These are phyloP conservation scores for Rutidosis leptorrhynchoides DNA, from an alignment of 129 eudicot species.

Conservation along the genomic window DNA sequence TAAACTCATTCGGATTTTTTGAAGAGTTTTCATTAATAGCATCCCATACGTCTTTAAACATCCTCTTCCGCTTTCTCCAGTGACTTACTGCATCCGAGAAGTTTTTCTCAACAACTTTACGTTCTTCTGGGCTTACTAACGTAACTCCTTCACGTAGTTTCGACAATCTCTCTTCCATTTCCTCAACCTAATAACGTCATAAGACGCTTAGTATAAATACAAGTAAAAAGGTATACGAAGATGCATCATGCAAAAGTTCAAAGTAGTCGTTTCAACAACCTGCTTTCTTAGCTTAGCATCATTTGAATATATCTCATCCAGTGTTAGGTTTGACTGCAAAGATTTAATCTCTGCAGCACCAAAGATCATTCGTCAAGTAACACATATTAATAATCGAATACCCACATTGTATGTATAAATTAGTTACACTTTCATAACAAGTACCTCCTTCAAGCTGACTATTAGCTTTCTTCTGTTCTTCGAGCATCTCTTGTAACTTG, in stretches of 20 bases:
- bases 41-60: slow-evolving; percentile 94
- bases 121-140: slow-evolving; percentile 87
- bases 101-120: slow-evolving; percentile 60
- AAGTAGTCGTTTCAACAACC: slow-evolving; percentile 38
- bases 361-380: slow-evolving; percentile 12
- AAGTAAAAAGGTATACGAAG: not conserved
- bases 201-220: slow-evolving; percentile 12
- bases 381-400: not conserved
- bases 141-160: slow-evolving; percentile 85
- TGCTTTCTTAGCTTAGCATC: slow-evolving; percentile 59
- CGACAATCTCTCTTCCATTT: slow-evolving; percentile 69
- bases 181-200: slow-evolving; percentile 47
- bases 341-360: slow-evolving; percentile 65
- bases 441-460: slow-evolving; percentile 84
- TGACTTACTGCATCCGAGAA: slow-evolving; percentile 55
- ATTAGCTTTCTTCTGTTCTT: slow-evolving; percentile 63
- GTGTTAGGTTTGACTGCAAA: slow-evolving; percentile 82
- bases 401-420: not conserved
- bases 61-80: slow-evolving; percentile 93
- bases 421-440: slow-evolving; percentile 1
- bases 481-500: slow-evolving; percentile 64
- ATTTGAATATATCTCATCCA: slow-evolving; percentile 68
- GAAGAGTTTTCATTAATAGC: slow-evolving; percentile 90
- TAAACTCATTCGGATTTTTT: slow-evolving; percentile 69
- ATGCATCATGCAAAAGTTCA: not conserved